These are phyloP conservation scores for Phytopythium delawarense DNA, from an alignment of 352 stramenopile genomes.

Conservation along the genomic window DNA sequence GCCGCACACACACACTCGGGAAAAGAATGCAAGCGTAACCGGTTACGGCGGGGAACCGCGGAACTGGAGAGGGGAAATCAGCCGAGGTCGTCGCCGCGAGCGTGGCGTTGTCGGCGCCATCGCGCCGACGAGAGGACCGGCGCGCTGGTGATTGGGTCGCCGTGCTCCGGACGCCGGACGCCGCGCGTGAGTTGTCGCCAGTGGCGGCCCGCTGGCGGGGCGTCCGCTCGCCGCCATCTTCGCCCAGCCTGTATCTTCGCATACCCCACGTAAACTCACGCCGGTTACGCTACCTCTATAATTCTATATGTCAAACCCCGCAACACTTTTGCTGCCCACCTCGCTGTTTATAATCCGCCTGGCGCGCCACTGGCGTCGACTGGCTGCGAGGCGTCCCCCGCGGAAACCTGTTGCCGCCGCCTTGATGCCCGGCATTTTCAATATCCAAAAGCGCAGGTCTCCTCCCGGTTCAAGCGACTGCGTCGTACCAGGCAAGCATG, in stretches of 20 bases:
- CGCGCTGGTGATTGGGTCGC: neutral
- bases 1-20: neutral
- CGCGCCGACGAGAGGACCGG: neutral
- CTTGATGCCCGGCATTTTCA: neutral
- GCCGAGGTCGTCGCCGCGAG: no score
- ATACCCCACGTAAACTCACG: neutral
- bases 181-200: neutral
- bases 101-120: neutral
- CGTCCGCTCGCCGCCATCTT: neutral
- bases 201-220: no score
- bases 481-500: constrained; percentile 73
- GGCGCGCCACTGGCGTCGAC: neutral
- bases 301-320: neutral
- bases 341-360: neutral
- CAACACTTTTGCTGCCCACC: neutral
- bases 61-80: neutral
- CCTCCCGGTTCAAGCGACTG: constrained; percentile 87
- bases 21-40: neutral
- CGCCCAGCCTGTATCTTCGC: neutral
- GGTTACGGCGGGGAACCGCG: no score
- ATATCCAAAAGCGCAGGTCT: constrained; percentile 81
- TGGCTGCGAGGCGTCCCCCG: neutral
- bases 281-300: neutral
- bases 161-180: neutral
- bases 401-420: no score